These are phyloP conservation scores for Saccharomyces hybrid DNA, from an alignment of 1,139 yeast species.

Conservation along the genomic window DNA sequence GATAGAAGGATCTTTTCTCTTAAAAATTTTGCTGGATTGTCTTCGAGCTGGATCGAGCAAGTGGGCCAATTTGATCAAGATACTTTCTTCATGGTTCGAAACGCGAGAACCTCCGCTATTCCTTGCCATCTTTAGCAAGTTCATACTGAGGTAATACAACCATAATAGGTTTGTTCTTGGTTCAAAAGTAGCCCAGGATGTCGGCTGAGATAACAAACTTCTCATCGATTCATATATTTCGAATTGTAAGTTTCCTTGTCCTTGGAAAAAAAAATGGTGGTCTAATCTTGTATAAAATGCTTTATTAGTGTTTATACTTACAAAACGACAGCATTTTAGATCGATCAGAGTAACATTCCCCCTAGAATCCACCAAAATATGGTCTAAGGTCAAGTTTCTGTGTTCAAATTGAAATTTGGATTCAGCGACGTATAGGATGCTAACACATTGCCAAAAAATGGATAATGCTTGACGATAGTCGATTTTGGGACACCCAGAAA, in stretches of 20 bases:
- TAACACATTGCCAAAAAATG: conserved; percentile 43
- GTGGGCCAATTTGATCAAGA: not conserved
- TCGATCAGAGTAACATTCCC: conserved; percentile 47
- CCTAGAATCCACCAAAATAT: conserved; percentile 36
- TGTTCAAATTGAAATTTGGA: conserved; percentile 46
- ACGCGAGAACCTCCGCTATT: not conserved
- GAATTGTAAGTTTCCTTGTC: conserved; percentile 42
- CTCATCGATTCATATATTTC: conserved; percentile 47
- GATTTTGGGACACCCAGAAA: conserved; percentile 7
- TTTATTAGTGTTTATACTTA: conserved; percentile 22
- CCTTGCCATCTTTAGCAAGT: not conserved
- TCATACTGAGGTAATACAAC: conserved; percentile 36
- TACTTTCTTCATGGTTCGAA: not conserved
- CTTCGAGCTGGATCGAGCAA: not conserved
- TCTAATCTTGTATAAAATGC: conserved; percentile 37
- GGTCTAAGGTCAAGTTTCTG: conserved; percentile 55
- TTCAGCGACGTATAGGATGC: conserved; percentile 43
- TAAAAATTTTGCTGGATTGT: not conserved
- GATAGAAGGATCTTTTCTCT: not conserved
- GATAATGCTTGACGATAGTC: conserved; percentile 33
- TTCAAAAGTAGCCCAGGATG: conserved; percentile 29
- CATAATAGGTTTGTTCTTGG: conserved; percentile 39
- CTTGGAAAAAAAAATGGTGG: conserved; percentile 46
- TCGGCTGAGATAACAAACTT: conserved; percentile 15
- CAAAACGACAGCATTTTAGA: conserved; percentile 46